Evolutionary conservation across 116 monocot species (phyloP), one percentile per base, ranked within the genome.

Genomic region (Zostera marina): DNA sequence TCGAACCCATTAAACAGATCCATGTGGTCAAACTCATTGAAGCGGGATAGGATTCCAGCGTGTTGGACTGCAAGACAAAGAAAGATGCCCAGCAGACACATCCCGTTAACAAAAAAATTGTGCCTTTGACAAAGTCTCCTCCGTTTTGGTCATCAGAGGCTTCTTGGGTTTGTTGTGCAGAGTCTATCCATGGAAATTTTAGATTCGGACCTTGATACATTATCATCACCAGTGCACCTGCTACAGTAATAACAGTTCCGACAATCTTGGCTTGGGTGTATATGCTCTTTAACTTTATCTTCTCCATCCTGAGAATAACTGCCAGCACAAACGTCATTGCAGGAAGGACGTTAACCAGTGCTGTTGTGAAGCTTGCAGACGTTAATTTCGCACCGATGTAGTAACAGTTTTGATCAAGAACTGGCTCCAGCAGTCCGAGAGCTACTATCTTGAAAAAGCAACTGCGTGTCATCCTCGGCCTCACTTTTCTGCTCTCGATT

Each of bases 191-290:
- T 7, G 54, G 54, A 32, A 85, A 72, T 5, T 66, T 62, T 1
- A 80, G 62, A 9, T 61, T 70, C 0, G 80, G 74, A 0, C 85
- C 85, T 49, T 52, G 71, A 77, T 85, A 85, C n/a, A 85, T 11
- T 44, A 80, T 77, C 85, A 85, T 79, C 2, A 73, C 65, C 44
- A 87, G 23, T 6, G 81, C 78, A 3, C 81, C 86, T 5, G 46
- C 70, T 3, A 87, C 73, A 1, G 81, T 75, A 7, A 87, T 38
- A 9, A 87, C 9, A 0, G 81, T 76, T 17, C 86, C 86, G 5
- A 60, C 41, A 5, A 87, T 47, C 81, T 87, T 87, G 1, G 81
- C 81, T 47, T 87, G 81, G 68, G 81, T 71, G 5, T 52, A 56
- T 25, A 44, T 41, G 4, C 63, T 56, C 46, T 49, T 68, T 8